Evolutionary conservation across 257 asterid species (phyloP).

Genomic region (Ophiorrhiza pumila): DNA sequence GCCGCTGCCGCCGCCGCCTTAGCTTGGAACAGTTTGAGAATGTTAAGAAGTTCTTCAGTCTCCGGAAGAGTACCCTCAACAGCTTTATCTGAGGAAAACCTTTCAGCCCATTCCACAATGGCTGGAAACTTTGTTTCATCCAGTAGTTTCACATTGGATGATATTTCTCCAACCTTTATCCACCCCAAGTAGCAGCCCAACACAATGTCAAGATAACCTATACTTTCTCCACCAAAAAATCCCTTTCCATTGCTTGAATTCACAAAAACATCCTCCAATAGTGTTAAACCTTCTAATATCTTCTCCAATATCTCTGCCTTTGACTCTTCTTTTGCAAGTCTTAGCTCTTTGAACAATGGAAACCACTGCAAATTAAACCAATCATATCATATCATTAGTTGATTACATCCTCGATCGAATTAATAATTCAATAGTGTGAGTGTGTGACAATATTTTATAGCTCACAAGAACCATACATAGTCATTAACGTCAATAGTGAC

Average conservation of each 20-base stretch:
- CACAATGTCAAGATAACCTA: slow-evolving; percentile 19
- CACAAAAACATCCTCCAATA: slow-evolving; percentile 22
- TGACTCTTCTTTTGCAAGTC: slow-evolving; percentile 8
- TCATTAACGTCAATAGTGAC: too few relatives aligned
- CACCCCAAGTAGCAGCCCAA: slow-evolving; percentile 21
- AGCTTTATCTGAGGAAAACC: slow-evolving; percentile 18
- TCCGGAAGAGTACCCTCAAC: slow-evolving; percentile 18
- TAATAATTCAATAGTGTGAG: too few relatives aligned
- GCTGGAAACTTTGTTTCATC: slow-evolving; percentile 23
- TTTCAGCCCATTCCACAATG: slow-evolving; percentile 23
- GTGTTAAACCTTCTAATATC: slow-evolving; percentile 7
- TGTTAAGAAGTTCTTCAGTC: slow-evolving; percentile 18
- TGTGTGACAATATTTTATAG: too few relatives aligned
- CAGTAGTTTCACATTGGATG: slow-evolving; percentile 1
- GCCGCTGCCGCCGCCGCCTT: not conserved
- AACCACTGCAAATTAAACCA: slow-evolving; percentile 17
- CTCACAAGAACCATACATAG: too few relatives aligned
- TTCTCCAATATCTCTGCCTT: slow-evolving; percentile 11
- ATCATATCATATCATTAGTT: not conserved
- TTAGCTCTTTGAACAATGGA: slow-evolving; percentile 1
- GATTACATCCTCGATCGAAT: too few relatives aligned
- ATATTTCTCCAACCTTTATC: slow-evolving; percentile 11
- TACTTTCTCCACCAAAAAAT: slow-evolving; percentile 28
- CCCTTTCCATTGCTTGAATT: slow-evolving; percentile 27
- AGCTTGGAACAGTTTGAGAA: slow-evolving; percentile 6